phyloP scores from a whole-genome alignment of 306 rosid genomes.

The Psophocarpus tetragonolobus region DNA sequence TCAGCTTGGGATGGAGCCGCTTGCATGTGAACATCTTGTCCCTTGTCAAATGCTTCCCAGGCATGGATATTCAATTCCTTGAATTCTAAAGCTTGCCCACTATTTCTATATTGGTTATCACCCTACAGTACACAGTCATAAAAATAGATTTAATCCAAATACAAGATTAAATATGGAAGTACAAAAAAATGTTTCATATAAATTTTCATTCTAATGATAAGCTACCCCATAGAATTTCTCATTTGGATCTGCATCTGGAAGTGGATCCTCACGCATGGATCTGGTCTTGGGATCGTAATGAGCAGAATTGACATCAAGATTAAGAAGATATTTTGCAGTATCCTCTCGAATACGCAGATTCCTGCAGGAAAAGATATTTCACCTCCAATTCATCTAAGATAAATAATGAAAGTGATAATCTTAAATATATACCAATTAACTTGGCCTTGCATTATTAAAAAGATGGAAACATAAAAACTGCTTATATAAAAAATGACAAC shows the following conservation, averaged over 20 bases:
- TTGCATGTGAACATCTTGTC: conserved; percentile 71
- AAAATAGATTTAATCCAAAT: neutral
- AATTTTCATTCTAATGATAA: neutral
- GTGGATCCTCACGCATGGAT: conserved; percentile 78
- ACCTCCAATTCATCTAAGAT: neutral
- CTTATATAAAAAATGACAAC: neutral
- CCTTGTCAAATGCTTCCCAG: conserved; percentile 39
- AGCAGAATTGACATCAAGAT: conserved; percentile 36
- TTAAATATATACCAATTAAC: neutral
- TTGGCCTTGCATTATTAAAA: neutral
- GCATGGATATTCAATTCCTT: conserved; percentile 39
- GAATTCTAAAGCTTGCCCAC: conserved; percentile 39
- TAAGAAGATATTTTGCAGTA: conserved; percentile 41
- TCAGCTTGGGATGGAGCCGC: conserved; percentile 67
- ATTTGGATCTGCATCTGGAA: conserved; percentile 75
- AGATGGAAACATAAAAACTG: neutral
- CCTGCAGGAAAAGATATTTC: conserved; percentile 29
- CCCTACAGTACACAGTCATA: conserved; percentile 24
- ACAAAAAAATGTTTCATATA: neutral
- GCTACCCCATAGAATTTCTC: conserved; percentile 63
- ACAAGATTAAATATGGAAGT: conserved; percentile 1
- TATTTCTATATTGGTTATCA: conserved; percentile 55
- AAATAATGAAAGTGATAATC: neutral
- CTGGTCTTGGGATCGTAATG: conserved; percentile 45
- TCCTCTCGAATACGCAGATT: conserved; percentile 39